Conservation (phyloP, 2,329 filamentous ascomycete genomes). For the Fusarium nanum region DNA sequence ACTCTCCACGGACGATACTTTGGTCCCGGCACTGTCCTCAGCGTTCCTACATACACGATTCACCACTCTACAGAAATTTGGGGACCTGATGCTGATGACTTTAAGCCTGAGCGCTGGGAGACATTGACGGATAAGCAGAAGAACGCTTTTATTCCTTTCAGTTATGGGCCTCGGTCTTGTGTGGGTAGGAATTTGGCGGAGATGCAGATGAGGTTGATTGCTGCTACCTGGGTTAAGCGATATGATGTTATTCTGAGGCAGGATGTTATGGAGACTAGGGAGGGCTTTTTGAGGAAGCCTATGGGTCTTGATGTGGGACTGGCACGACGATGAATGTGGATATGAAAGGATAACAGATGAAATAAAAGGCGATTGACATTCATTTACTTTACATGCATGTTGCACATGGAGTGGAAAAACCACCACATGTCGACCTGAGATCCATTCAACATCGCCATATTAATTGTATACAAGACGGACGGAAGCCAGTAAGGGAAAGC, state of each 20-base stretch:
- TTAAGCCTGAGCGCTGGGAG: constrained; percentile 80
- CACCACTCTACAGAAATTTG: constrained; percentile 81
- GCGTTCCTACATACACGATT: constrained; percentile 84
- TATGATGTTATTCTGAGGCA: constrained; percentile 65
- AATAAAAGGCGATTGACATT: neutral
- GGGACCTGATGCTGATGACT: constrained; percentile 78
- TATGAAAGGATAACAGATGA: neutral
- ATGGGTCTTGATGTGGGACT: constrained; percentile 65
- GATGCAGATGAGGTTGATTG: constrained; percentile 87
- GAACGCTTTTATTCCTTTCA: constrained; percentile 80
- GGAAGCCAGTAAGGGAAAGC: too few species aligned
- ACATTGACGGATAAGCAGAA: constrained; percentile 73
- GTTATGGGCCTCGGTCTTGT: constrained; percentile 74
- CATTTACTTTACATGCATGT: fast-evolving
- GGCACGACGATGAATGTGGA: constrained; percentile 3
- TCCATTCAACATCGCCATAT: fast-evolving
- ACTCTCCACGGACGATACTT: constrained; percentile 77
- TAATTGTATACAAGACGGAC: fast-evolving
- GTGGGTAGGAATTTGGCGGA: constrained; percentile 87
- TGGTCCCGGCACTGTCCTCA: constrained; percentile 79
- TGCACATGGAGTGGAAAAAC: neutral
- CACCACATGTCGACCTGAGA: too few species aligned
- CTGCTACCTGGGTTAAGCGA: constrained; percentile 70
- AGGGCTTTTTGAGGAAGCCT: constrained; percentile 87
- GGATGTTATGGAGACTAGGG: constrained; percentile 76